Evolutionary conservation across 2,329 filamentous ascomycete species (phyloP), one percentile per base, ranked within the genome.

Genomic region (Canariomyces notabilis): DNA sequence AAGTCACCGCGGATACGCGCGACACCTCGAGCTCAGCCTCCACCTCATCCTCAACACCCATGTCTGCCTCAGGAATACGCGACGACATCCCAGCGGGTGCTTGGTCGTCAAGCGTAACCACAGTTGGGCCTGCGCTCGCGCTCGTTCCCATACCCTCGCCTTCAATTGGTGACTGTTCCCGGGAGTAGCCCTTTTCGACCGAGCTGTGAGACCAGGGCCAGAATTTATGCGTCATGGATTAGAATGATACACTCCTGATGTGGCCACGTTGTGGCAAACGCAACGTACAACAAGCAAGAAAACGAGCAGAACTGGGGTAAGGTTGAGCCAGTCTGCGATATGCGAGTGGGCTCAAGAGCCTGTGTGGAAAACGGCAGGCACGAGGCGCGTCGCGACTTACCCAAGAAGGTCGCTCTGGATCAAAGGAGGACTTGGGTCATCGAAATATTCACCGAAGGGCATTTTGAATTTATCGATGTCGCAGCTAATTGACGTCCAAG

Each of bases 351-450:
- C 5, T 14, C 9, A 45, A 11, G 15, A 14, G 26, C 14, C 34
- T 37, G 35, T 33, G 34, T n/a, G 32, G 8, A 21, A 38, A n/a
- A 37, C 18, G 4, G 18, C 8, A 29, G 15, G 21, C 19, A 41
- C 32, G 36, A 21, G 14, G 12, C 12, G 16, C 2, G 8, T 23
- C n/a, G 20, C 16, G 14, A 54, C 55, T 55, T 52, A 57, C 56
- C 46, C 40, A n/a, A 50, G 36, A 15, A 58, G 37, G 37, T 58
- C 56, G 42, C 56, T 58, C 49, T 50, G 42, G 15, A 53, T 37
- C 19, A 49, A 46, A 39, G 46, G 44, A n/a, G 42, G 21, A 14
- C 22, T 36, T 16, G 44, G 33, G 11, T 35, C 33, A 16, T 16
- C 23, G 6, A 41, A 15, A 12, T 46, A 40, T 15, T 44, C 49